A percentile compares a stretch with the other conserved stretches of the same genome.
Conservation (phyloP, 108 stramenopile genomes). For the Nitzschia palea region DNA sequence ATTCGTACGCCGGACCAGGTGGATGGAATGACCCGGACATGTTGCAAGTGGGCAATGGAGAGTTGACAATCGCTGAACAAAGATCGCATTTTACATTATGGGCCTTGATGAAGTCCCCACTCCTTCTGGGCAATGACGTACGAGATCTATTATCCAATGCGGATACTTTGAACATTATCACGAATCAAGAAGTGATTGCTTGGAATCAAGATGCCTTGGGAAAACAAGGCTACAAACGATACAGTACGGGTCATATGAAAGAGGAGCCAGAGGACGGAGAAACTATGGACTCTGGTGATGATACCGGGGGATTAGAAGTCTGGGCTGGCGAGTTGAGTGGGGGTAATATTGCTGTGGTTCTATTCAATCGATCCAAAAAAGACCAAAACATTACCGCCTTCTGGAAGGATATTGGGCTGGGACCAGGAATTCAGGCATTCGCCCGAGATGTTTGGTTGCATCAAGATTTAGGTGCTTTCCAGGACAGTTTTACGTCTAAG, state of each 20-base stretch:
- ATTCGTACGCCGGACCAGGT: slow-evolving; percentile 40
- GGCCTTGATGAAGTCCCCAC: slow-evolving; percentile 51
- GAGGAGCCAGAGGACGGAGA: not conserved
- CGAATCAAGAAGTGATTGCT: slow-evolving; percentile 29
- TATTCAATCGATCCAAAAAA: slow-evolving; percentile 26
- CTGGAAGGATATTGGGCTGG: slow-evolving; percentile 24
- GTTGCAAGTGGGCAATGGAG: slow-evolving; percentile 45
- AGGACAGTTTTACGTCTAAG: not conserved
- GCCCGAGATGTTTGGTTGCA: slow-evolving; percentile 25
- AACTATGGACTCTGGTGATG: not conserved
- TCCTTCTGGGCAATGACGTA: slow-evolving; percentile 54
- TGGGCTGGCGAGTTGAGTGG: slow-evolving; percentile 34
- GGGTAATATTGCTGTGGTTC: slow-evolving; percentile 32
- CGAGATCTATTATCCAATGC: slow-evolving; percentile 9
- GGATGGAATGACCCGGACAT: slow-evolving; percentile 66
- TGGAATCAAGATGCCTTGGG: slow-evolving; percentile 34
- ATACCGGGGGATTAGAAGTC: slow-evolving; percentile 8
- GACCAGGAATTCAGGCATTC: not conserved
- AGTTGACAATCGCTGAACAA: slow-evolving; percentile 39
- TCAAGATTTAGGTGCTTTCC: slow-evolving; percentile 13
- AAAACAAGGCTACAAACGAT: slow-evolving; percentile 17
- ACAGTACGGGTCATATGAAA: not conserved
- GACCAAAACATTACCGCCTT: slow-evolving; percentile 7
- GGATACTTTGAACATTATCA: slow-evolving; percentile 27
- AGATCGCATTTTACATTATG: slow-evolving; percentile 51